These are phyloP conservation scores for Trypanosoma rangeli DNA, from an alignment of 208 protist genomes.

Conservation along the genomic window DNA sequence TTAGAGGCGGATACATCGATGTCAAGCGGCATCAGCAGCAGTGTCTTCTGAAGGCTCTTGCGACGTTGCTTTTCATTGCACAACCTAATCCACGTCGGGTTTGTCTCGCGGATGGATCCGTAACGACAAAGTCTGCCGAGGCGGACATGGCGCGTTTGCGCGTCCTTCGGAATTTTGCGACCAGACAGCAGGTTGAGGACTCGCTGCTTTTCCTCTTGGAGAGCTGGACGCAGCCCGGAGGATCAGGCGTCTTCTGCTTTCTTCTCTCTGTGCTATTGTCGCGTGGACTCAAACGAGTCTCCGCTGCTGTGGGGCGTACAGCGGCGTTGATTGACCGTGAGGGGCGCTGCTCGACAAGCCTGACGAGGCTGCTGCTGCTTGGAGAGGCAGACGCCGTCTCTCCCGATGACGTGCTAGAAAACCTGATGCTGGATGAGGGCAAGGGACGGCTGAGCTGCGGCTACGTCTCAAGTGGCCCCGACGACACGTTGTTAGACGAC, in stretches of 20 bases:
- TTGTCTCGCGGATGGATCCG: conserved; percentile 52
- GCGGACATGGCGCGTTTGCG: conserved; percentile 13
- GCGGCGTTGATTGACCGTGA: conserved; percentile 27
- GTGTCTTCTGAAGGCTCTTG: conserved; percentile 53
- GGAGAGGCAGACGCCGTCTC: conserved; percentile 9
- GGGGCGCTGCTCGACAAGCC: conserved; percentile 42
- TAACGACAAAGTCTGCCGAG: conserved; percentile 4
- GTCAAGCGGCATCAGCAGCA: conserved; percentile 53
- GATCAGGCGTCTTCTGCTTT: conserved; percentile 69
- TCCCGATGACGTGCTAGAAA: conserved; percentile 18
- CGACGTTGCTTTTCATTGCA: conserved; percentile 48
- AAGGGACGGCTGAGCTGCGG: conserved; percentile 8
- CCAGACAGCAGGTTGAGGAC: conserved; percentile 42
- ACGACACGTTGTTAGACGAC: not conserved
- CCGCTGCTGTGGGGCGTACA: conserved; percentile 25
- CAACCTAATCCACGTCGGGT: conserved; percentile 59
- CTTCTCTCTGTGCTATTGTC: conserved; percentile 74
- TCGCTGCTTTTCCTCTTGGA: conserved; percentile 32
- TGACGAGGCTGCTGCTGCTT: conserved; percentile 42
- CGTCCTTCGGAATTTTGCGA: conserved; percentile 38
- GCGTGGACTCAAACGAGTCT: conserved; percentile 42
- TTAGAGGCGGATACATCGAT: conserved; percentile 56
- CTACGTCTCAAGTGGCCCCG: conserved; percentile 9
- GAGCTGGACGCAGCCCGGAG: conserved; percentile 56
- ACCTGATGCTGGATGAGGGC: not conserved